Base-by-base conservation (phyloP, 495 filamentous ascomycete species). In the Penicillium ochrochloron region DNA sequence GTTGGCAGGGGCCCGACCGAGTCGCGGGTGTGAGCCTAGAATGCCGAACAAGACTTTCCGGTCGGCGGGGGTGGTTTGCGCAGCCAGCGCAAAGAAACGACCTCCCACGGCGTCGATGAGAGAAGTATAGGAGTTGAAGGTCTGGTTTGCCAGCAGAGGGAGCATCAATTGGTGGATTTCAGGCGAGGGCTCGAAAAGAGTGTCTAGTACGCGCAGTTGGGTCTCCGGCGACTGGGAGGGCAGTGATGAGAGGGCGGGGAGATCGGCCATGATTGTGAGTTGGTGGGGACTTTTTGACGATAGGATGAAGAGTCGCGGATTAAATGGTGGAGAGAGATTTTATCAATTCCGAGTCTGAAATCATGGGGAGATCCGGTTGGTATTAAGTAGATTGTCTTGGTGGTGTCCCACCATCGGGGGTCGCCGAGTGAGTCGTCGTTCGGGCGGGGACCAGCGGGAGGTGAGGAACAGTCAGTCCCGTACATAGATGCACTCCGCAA, bases 111-210 rank as follows among this genome's bases (percentile, higher is more conserved):
- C 82, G 41, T 84, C 83, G 62, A 90, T 86, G 23, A 89, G 82
- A 62, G 75, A 82, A 66, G 79, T 68, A 72, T 88, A 92, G 56
- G 81, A 88, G 11, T 77, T 62, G 79, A 93, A 94, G 3, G 77
- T 76, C 46, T 85, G 80, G n/a, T 83, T 81, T 59, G 83, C 83
- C 15, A 96, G 82, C 12, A 88, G 74, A 3, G 90, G 88, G 23
- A 91, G 71, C 59, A 88, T 86, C 53, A 97, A 82, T 25, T 83
- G 80, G 72, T 93, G 91, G 3, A 97, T 83, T 33, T 90, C 85
- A 10, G 85, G 75, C 17, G 88, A 92, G 15, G 94, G 89, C 70
- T 98, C 94, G 78, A 97, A 98, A 54, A 97, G 90, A 7, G 83
- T 81, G 76, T 96, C 91, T 55, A 97, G 89, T 55, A 91, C 82